Conservation (phyloP, 805 yeast genomes). For the Pichia eremophila region DNA sequence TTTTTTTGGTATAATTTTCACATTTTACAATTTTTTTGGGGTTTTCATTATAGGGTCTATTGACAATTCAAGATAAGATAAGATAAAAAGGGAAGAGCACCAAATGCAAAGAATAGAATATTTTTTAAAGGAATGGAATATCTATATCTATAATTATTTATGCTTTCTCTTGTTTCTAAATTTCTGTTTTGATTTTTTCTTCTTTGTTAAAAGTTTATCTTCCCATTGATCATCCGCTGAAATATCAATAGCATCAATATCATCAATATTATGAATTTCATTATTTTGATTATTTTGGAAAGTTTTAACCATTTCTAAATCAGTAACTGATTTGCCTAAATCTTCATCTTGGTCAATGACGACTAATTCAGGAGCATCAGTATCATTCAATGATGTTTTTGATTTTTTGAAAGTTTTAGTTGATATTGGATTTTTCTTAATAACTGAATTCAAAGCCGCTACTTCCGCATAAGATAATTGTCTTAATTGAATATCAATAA, state of each 20-base stretch:
- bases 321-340: constrained; percentile 25
- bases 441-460: constrained; percentile 24
- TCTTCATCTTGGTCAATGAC: constrained; percentile 25
- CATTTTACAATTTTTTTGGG: too few species aligned
- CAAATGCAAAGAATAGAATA: too few species aligned
- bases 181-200: too few species aligned
- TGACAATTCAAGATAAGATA: too few species aligned
- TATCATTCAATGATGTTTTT: background rate
- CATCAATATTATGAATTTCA: background rate
- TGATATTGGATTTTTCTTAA: too few species aligned
- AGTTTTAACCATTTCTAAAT: constrained; percentile 22
- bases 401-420: background rate
- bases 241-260: background rate
- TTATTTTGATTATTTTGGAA: constrained; percentile 12
- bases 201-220: too few species aligned
- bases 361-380: background rate
- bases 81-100: too few species aligned
- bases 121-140: too few species aligned
- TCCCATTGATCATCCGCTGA: constrained; percentile 4
- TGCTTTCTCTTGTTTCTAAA: too few species aligned
- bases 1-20: too few species aligned
- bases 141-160: too few species aligned
- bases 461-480: constrained; percentile 47
- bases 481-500: constrained; percentile 37
- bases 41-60: too few species aligned